These are phyloP conservation scores for Leishmania major DNA, from an alignment of 208 protist species.

Conservation along the genomic window DNA sequence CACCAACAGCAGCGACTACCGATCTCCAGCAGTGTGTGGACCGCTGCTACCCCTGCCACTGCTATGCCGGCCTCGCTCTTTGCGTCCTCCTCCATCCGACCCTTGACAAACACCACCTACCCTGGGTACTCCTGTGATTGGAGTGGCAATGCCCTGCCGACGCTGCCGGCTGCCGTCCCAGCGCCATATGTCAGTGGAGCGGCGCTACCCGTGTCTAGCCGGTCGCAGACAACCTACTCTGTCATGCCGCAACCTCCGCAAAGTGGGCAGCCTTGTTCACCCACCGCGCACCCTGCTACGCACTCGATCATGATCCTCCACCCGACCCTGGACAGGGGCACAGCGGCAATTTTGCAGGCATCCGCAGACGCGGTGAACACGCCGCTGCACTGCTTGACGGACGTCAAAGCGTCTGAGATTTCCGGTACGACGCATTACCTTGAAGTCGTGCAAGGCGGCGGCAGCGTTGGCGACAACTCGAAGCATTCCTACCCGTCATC, in stretches of 20 bases:
- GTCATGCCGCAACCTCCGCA: neutral
- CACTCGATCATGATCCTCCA: conserved; percentile 15
- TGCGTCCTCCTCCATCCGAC: neutral
- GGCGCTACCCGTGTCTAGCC: neutral
- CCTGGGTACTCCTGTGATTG: neutral
- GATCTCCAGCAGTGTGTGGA: neutral
- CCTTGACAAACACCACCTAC: neutral
- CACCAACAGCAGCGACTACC: neutral
- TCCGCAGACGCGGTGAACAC: neutral
- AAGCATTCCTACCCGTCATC: neutral
- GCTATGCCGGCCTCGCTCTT: neutral
- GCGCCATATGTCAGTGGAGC: neutral
- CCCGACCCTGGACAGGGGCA: neutral
- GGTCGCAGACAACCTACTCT: neutral
- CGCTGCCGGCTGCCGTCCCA: neutral
- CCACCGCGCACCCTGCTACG: neutral
- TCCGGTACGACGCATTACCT: conserved; percentile 1
- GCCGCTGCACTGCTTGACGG: neutral
- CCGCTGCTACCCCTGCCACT: neutral
- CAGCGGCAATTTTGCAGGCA: neutral
- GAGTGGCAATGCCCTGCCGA: neutral
- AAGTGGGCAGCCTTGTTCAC: neutral
- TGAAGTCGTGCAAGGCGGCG: neutral
- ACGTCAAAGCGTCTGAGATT: neutral
- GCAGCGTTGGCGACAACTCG: neutral